A percentile compares a stretch with the other conserved stretches of the same genome.
phyloP scores from a whole-genome alignment of 306 rosid species.

The Cicer yamashitae region DNA sequence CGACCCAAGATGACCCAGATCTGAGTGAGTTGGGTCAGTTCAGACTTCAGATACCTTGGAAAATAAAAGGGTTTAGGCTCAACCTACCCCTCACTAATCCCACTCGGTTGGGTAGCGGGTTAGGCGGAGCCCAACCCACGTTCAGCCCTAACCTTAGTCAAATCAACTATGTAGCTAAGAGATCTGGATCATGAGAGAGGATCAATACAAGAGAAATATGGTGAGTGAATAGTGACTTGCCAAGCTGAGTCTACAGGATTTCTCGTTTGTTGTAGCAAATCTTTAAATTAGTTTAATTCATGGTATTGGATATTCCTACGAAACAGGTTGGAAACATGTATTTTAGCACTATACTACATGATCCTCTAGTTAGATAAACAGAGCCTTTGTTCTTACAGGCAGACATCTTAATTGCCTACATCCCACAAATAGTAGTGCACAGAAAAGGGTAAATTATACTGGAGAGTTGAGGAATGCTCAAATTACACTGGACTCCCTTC shows the following conservation, averaged over 20 bases:
- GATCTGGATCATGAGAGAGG: conserved; percentile 11
- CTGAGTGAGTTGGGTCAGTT: not conserved
- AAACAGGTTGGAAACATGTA: not conserved
- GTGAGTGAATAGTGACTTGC: not conserved
- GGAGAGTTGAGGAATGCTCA: not conserved
- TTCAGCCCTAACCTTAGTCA: not conserved
- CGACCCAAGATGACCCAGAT: not conserved
- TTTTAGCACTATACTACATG: not conserved
- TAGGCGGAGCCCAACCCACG: not conserved
- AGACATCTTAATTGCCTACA: not conserved
- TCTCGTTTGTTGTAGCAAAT: not conserved
- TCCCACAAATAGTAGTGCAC: not conserved
- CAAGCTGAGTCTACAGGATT: not conserved
- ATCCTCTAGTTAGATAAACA: conserved; percentile 1
- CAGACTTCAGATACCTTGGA: not conserved
- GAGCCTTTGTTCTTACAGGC: not conserved
- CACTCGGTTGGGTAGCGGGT: not conserved
- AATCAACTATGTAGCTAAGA: not conserved
- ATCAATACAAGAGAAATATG: not conserved
- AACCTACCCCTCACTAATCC: not conserved
- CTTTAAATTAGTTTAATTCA: conserved; percentile 7
- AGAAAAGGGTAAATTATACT: not conserved
- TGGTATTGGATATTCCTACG: not conserved
- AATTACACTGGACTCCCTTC: not conserved
- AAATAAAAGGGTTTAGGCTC: not conserved